phyloP scores from a whole-genome alignment of 768 basidiomycete genomes.

The Mycena capillaripes region DNA sequence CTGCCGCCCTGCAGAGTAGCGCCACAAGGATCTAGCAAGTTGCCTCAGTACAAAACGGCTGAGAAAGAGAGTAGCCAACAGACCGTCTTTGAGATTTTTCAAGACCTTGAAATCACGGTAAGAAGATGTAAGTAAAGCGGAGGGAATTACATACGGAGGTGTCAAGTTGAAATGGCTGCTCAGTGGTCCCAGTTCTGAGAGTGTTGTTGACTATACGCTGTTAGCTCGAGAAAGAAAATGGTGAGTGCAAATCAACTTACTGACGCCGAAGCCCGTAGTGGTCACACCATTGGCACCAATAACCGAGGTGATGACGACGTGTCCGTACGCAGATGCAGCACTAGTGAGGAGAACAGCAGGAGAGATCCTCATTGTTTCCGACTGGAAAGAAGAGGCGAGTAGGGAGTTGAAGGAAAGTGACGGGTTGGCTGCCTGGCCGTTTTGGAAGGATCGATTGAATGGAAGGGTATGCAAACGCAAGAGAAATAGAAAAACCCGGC shows the following conservation, averaged over 20 bases:
- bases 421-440: conserved; percentile 30
- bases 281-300: conserved; percentile 44
- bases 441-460: not conserved
- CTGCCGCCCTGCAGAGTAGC: conserved; percentile 41
- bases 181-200: conserved; percentile 42
- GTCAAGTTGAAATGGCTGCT: conserved; percentile 46
- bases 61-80: not conserved
- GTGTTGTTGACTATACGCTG: conserved; percentile 24
- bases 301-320: conserved; percentile 42
- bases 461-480: not conserved
- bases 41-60: not conserved
- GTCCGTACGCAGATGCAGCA: conserved; percentile 39
- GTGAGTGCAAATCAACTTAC: conserved; percentile 15
- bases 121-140: not conserved
- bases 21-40: conserved; percentile 40
- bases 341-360: conserved; percentile 32
- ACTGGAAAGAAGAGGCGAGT: not conserved
- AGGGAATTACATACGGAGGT: conserved; percentile 32
- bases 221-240: not conserved
- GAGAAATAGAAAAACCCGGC: conserved; percentile 11
- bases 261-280: conserved; percentile 43
- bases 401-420: conserved; percentile 12
- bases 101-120: conserved; percentile 15
- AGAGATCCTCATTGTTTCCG: conserved; percentile 33
- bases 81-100: conserved; percentile 38